A percentile compares a stretch with the other conserved stretches of the same genome.
Evolutionary conservation across 2,329 filamentous ascomycete genomes (phyloP).

Genomic region (Volutella citrinella): DNA sequence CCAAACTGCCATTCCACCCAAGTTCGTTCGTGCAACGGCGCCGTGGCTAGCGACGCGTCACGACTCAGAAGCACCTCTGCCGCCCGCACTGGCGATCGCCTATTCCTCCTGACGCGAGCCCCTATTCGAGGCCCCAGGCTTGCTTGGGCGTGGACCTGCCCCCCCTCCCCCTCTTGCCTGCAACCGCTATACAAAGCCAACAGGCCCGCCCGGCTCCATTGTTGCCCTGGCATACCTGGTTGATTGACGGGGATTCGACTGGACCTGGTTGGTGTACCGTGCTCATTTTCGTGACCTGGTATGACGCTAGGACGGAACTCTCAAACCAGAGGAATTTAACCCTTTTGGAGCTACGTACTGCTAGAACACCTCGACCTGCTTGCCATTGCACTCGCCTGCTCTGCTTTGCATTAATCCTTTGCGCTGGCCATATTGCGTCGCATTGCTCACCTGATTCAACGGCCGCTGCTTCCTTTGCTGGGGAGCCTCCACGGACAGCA

Average conservation of each 20-base stretch:
- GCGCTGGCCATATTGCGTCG: constrained; percentile 9
- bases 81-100: too few species aligned
- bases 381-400: constrained; percentile 10
- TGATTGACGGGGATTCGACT: constrained; percentile 20
- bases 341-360: constrained; percentile 23
- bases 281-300: constrained; percentile 23
- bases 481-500: constrained; percentile 24
- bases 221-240: constrained; percentile 12
- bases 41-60: too few species aligned
- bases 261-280: constrained; percentile 19
- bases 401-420: constrained; percentile 6
- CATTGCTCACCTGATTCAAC: too few species aligned
- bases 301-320: constrained; percentile 30
- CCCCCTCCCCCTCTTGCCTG: too few species aligned
- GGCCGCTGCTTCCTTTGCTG: constrained; percentile 10
- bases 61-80: too few species aligned
- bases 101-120: too few species aligned
- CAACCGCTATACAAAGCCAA: too few species aligned
- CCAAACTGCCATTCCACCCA: too few species aligned
- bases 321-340: constrained; percentile 29
- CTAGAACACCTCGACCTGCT: constrained; percentile 12
- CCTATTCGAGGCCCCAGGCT: too few species aligned
- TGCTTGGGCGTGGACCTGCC: too few species aligned
- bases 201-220: too few species aligned
- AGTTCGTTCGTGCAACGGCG: too few species aligned